Base-by-base conservation (phyloP, 352 stramenopile genomes). In the Blastocystis sp. region DNA sequence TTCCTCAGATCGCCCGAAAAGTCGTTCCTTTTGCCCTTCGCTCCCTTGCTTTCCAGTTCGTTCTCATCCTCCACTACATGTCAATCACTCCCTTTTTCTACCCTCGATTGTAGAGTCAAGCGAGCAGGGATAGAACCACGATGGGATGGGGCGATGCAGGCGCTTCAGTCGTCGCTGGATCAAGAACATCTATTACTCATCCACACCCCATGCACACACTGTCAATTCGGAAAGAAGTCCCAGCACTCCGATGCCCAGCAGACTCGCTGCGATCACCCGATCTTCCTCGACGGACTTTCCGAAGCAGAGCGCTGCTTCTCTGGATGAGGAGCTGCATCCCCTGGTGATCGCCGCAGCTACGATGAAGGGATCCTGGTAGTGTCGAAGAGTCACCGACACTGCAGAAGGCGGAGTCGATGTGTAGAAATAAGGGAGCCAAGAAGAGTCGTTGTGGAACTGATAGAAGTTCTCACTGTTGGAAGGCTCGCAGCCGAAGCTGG, bases 331-430 rank as follows among this genome's bases (percentile, higher is more conserved):
- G 30, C 70, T 81, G 24, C 70, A 81, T 8, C 45, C 70, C 0
- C 30, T 47, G 13, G 70, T 81, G 34, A 81, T 63, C 2, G 30
- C 11, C 1, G 45, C 34, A 20, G 70, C 70, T 20, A 47, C 37
- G 45, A 81, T 81, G 55, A 43, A 81, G 34, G 70, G 70, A 65
- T 81, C 70, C n/a, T 65, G 70, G 9, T 63, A 39, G n/a, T 81
- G 70, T 5, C 70, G 70, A 7, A 81, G 24, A 41, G 45, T 41
- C 13, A 81, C 6, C 24, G 43, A 47, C 8, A 81, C 24, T 16
- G 16, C 18, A 6, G 50, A 26, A 13, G 70, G 9, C 7, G 24
- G 13, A 34, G 24, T 39, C 50, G 50, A 53, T 9, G 70, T 50
- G 50, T 65, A 81, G 47, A 41, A 30, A 41, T 47, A 81, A 11